Conservation (phyloP, 2,329 filamentous ascomycete species). For the Metarhizium anisopliae region DNA sequence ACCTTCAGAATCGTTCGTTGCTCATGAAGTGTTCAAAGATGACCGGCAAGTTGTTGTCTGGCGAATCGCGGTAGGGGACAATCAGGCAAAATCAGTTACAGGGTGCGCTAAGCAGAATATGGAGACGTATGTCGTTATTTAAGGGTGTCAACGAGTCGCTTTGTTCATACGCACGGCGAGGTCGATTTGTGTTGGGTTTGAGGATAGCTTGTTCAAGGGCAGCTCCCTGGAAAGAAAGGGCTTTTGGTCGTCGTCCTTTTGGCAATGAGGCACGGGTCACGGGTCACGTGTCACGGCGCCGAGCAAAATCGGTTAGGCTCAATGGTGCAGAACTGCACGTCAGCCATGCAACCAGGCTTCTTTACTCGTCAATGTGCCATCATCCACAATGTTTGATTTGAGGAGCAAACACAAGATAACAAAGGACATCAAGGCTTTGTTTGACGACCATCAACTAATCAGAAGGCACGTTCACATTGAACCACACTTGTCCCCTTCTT, state of each 20-base stretch:
- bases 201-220: not conserved
- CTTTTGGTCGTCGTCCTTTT: not conserved
- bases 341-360: too few species aligned
- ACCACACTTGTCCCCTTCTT: not conserved
- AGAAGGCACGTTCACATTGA: not conserved
- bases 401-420: too few species aligned
- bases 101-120: not conserved
- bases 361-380: too few species aligned
- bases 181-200: not conserved
- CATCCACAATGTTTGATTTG: too few species aligned
- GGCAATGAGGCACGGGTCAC: not conserved
- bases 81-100: not conserved
- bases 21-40: not conserved
- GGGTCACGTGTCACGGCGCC: conserved; percentile 8
- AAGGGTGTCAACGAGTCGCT: not conserved
- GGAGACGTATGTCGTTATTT: not conserved
- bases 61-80: not conserved
- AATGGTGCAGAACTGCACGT: too few species aligned
- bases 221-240: not conserved
- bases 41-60: not conserved
- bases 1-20: not conserved
- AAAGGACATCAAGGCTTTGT: too few species aligned
- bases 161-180: not conserved
- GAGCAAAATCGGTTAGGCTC: not conserved
- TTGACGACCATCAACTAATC: too few species aligned